Evolutionary conservation across 2,329 filamentous ascomycete genomes (phyloP), one percentile per base, ranked within the genome.

Genomic region (Thelonectria rubi): DNA sequence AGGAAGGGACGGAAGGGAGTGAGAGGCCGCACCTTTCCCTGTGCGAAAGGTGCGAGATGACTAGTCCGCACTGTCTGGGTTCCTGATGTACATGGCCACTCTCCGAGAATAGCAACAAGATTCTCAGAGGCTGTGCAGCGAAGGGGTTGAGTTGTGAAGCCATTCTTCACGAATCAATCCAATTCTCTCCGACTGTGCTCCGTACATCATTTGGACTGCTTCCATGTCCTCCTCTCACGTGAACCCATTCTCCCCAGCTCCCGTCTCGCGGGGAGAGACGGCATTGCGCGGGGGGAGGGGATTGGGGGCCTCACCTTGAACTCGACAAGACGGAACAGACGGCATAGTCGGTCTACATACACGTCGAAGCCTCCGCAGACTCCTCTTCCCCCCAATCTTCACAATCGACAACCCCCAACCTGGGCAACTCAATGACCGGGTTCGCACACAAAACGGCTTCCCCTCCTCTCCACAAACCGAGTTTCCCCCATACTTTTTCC

Each of bases 401-500:
- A 30, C 45, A 47, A 30, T 47, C 34, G 3, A 14, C 11, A 37
- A 47, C 20, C 45, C 45, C 45, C 45, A 26, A 47, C 20, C 15
- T 42, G 5, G 5, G 8, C 39, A 42, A 42, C 39, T 42, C 39
- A n/a, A 42, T 20, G 39, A 42, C 39, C 39, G 7, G 3, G 3
- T 24, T 24, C 7, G 17, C 15, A 4, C n/a, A 20, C 15, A 45
- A 12, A 45, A 21, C 2, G 18, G 17, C 42, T 14, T 21, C 34
- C 32, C 46, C 26, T 17, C 10, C 26, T 52, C 55, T 37, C 47
- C 47, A 46, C 45, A 52, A 15, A 14, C 39, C 37, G 46, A 34
- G 26, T 46, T 42, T 55, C 55, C 60, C 55, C 60, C 60, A 62
- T 62, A 57, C 52, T 55, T 47, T 47, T 32, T 18, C 30, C 20